Evolutionary conservation across 106 monocot genomes (phyloP).

Genomic region (Alisma plantagoaquatica): DNA sequence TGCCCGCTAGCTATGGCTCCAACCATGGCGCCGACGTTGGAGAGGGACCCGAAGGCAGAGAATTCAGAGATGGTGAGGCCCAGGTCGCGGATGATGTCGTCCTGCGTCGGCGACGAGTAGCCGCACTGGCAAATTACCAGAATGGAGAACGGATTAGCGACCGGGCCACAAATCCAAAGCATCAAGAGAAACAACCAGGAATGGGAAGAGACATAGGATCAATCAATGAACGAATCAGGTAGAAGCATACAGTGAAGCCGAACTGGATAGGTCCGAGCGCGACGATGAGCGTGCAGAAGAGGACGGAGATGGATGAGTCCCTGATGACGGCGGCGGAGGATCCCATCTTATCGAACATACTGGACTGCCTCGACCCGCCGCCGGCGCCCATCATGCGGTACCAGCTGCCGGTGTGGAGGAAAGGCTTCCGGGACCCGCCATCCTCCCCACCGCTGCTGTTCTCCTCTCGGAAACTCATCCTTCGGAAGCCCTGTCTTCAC

Average conservation of each 20-base stretch:
- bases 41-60: slow-evolving; percentile 80
- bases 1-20: slow-evolving; percentile 94
- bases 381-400: no score
- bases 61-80: slow-evolving; percentile 80
- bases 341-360: slow-evolving; percentile 54
- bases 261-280: slow-evolving; percentile 97
- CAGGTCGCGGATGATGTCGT: slow-evolving; percentile 61
- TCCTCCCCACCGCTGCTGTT: slow-evolving; percentile 25
- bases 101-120: slow-evolving; percentile 82
- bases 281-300: slow-evolving; percentile 88
- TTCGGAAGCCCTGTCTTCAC: no score
- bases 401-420: slow-evolving; percentile 95
- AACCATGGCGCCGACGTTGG: slow-evolving; percentile 97
- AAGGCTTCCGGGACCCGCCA: slow-evolving; percentile 47
- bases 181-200: background rate
- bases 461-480: slow-evolving; percentile 64
- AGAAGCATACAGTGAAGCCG: slow-evolving; percentile 57
- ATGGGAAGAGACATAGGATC: background rate
- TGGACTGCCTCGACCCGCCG: slow-evolving; percentile 75
- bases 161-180: no score
- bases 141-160: no score
- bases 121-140: no score
- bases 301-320: slow-evolving; percentile 77
- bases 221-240: background rate
- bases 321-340: slow-evolving; percentile 68